A percentile compares a stretch with the other conserved stretches of the same genome.
phyloP scores from a whole-genome alignment of 2,329 filamentous ascomycete species.

The Alternaria panax region DNA sequence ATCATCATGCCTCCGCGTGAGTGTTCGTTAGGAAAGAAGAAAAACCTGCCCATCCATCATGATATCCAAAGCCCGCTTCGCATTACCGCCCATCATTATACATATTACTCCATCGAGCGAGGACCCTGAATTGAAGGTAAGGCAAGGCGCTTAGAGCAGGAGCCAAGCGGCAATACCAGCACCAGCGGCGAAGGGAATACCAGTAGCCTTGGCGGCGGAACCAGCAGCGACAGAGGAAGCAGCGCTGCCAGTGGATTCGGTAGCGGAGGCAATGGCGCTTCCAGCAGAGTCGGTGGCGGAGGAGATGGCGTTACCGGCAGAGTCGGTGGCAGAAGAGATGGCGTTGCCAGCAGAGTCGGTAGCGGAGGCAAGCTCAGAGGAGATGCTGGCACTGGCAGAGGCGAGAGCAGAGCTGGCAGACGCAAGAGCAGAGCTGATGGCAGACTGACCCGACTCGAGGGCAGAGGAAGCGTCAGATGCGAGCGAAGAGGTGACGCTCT shows the following conservation, averaged over 20 bases:
- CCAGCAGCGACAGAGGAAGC: conserved; percentile 16
- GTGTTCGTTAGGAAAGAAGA: conserved; percentile 24
- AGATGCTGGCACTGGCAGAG: conserved; percentile 11
- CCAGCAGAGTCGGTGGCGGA: conserved; percentile 7
- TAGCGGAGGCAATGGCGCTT: conserved; percentile 12
- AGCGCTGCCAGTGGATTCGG: conserved; percentile 16
- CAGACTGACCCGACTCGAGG: conserved; percentile 11
- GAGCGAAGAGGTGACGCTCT: conserved; percentile 18
- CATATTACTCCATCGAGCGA: conserved; percentile 41
- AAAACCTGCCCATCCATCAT: conserved; percentile 25
- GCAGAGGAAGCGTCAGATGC: conserved; percentile 5
- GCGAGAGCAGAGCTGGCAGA: conserved; percentile 21
- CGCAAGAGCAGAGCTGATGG: conserved; percentile 1
- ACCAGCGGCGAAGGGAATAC: conserved; percentile 47
- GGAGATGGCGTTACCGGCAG: neutral
- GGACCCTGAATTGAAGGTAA: conserved; percentile 25
- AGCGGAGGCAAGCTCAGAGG: conserved; percentile 23
- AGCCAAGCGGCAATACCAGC: conserved; percentile 48
- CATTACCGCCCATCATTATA: conserved; percentile 36
- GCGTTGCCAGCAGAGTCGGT: conserved; percentile 3
- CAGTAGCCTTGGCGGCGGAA: conserved; percentile 45
- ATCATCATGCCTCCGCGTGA: conserved; percentile 32
- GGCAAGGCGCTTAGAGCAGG: conserved; percentile 44
- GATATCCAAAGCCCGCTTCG: conserved; percentile 34
- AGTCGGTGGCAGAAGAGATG: conserved; percentile 13